phyloP scores from a whole-genome alignment of 2,329 filamentous ascomycete species.

The Parastagonospora avenae region DNA sequence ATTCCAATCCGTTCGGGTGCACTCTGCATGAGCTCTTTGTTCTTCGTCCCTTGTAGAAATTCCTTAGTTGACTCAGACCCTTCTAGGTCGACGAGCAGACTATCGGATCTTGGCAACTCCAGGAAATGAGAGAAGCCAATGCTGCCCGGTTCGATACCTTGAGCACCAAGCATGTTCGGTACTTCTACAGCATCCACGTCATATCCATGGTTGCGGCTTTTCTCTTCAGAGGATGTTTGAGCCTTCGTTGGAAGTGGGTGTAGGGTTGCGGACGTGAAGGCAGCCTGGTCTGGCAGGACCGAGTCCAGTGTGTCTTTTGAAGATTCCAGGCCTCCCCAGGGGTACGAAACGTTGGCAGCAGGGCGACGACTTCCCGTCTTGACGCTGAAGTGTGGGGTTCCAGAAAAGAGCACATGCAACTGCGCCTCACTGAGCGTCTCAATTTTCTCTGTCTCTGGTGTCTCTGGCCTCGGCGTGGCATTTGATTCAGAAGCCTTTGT shows the following conservation, averaged over 20 bases:
- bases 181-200: conserved; percentile 54
- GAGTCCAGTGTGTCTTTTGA: conserved; percentile 67
- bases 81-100: conserved; percentile 61
- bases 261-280: conserved; percentile 44
- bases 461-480: conserved; percentile 14
- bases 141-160: conserved; percentile 72
- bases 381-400: conserved; percentile 74
- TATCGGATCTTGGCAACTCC: conserved; percentile 68
- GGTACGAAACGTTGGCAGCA: conserved; percentile 68
- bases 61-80: conserved; percentile 47
- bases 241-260: conserved; percentile 22
- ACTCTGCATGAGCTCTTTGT: conserved; percentile 51
- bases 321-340: conserved; percentile 65
- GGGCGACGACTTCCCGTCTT: conserved; percentile 65
- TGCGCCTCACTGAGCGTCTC: conserved; percentile 54
- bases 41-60: conserved; percentile 40
- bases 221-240: conserved; percentile 16
- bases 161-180: conserved; percentile 74
- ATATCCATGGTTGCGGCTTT: conserved; percentile 32
- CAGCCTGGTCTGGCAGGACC: conserved; percentile 35
- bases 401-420: conserved; percentile 73
- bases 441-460: conserved; percentile 16
- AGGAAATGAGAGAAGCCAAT: conserved; percentile 72
- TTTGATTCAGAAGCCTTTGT: conserved; percentile 12
- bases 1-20: conserved; percentile 48